Conservation (phyloP, 1,284 basidiomycete genomes). For the Puccinia hordei region DNA sequence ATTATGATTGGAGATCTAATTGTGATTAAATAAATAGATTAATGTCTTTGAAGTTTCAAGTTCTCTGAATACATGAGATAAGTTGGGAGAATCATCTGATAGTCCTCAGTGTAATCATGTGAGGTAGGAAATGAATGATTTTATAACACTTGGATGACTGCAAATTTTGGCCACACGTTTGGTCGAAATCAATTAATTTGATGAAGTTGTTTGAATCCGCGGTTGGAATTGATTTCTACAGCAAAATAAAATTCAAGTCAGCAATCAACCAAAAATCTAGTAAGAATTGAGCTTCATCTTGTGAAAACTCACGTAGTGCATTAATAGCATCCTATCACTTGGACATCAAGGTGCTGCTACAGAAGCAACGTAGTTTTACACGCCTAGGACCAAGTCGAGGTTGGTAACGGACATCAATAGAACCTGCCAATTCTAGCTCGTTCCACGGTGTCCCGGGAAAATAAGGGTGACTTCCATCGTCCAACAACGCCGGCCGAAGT, state of each 20-base stretch:
- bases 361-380: neutral
- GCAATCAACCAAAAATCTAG: neutral
- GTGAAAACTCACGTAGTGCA: neutral
- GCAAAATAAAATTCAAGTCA: neutral
- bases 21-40: too few species aligned
- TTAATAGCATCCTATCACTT: neutral
- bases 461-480: conserved; percentile 40
- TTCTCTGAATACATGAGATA: too few species aligned
- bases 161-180: neutral
- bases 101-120: too few species aligned
- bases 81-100: too few species aligned
- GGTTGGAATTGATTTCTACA: neutral
- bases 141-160: too few species aligned
- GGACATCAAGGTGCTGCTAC: neutral
- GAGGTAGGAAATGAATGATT: too few species aligned
- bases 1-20: too few species aligned
- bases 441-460: conserved; percentile 38
- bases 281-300: neutral
- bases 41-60: too few species aligned
- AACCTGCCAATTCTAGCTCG: conserved; percentile 16
- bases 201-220: too few species aligned
- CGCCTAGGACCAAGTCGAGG: conserved; percentile 3
- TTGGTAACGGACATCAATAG: conserved; percentile 1
- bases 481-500: conserved; percentile 14
- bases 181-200: conserved; percentile 49